phyloP scores from a whole-genome alignment of 345 rosid genomes.

The Trapa bicornis region DNA sequence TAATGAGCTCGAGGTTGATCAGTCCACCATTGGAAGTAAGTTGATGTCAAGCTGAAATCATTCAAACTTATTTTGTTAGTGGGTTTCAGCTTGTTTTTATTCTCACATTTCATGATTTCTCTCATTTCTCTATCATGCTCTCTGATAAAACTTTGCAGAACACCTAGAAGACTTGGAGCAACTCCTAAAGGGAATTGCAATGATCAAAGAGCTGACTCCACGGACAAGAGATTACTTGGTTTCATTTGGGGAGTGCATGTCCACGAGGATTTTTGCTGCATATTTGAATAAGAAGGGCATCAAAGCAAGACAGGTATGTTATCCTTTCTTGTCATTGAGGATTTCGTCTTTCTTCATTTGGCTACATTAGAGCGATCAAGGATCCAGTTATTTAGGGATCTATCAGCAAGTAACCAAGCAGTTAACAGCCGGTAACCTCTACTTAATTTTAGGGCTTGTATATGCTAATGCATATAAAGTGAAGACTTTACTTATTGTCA shows the following conservation, averaged over 20 bases:
- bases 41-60: background rate
- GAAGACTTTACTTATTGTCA: background rate
- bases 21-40: constrained; percentile 50
- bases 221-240: constrained; percentile 79
- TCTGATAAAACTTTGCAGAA: constrained; percentile 28
- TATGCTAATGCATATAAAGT: background rate
- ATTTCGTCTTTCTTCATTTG: background rate
- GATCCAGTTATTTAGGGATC: background rate
- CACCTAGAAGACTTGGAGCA: constrained; percentile 78
- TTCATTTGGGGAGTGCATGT: constrained; percentile 98
- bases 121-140: constrained; percentile 5
- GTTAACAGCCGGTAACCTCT: background rate
- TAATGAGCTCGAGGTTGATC: constrained; percentile 58
- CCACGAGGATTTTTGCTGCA: constrained; percentile 91
- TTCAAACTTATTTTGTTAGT: background rate
- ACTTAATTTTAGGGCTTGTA: background rate
- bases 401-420: background rate
- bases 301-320: constrained; percentile 84
- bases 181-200: constrained; percentile 84
- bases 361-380: background rate
- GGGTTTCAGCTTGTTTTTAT: too few relatives aligned
- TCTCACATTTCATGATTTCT: background rate
- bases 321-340: background rate
- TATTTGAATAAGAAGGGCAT: constrained; percentile 67
- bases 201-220: constrained; percentile 91